Conservation (phyloP, 345 rosid genomes). For the Cardamine chenopodiifolia region DNA sequence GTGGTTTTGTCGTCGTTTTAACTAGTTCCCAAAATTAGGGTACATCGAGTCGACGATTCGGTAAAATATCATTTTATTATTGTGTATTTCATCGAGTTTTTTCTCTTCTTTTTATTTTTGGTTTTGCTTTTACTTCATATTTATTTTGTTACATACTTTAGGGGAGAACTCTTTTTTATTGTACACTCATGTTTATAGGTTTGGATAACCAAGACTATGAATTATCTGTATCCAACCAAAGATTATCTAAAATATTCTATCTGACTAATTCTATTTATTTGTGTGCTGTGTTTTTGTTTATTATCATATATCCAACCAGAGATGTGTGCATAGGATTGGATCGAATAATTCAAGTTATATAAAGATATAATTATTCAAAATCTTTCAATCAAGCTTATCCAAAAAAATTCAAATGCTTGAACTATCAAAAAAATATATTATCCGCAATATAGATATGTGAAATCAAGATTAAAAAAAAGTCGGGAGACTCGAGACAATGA, state of each 20-base stretch:
- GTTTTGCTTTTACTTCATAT: not conserved
- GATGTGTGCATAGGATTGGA: slow-evolving; percentile 4
- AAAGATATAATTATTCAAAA: not conserved
- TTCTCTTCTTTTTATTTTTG: not conserved
- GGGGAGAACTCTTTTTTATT: slow-evolving; percentile 3
- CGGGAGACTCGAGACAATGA: not conserved
- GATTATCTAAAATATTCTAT: slow-evolving; percentile 1
- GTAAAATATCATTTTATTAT: slow-evolving; percentile 19
- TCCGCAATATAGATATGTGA: not conserved
- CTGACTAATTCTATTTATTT: not conserved
- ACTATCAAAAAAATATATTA: not conserved
- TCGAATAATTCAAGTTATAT: slow-evolving; percentile 5
- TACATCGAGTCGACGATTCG: slow-evolving; percentile 25
- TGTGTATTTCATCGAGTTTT: slow-evolving; percentile 34
- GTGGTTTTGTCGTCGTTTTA: slow-evolving; percentile 11
- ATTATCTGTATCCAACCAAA: slow-evolving; percentile 17
- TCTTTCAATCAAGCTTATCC: not conserved
- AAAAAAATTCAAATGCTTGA: not conserved
- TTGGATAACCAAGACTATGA: not conserved
- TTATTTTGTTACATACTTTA: slow-evolving; percentile 31
- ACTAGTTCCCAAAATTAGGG: slow-evolving; percentile 26
- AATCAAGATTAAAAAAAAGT: not conserved
- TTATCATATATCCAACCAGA: slow-evolving; percentile 3
- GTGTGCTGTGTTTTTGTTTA: not conserved
- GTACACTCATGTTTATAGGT: slow-evolving; percentile 11